phyloP scores from a whole-genome alignment of 306 rosid species.

The Fagus crenata region DNA sequence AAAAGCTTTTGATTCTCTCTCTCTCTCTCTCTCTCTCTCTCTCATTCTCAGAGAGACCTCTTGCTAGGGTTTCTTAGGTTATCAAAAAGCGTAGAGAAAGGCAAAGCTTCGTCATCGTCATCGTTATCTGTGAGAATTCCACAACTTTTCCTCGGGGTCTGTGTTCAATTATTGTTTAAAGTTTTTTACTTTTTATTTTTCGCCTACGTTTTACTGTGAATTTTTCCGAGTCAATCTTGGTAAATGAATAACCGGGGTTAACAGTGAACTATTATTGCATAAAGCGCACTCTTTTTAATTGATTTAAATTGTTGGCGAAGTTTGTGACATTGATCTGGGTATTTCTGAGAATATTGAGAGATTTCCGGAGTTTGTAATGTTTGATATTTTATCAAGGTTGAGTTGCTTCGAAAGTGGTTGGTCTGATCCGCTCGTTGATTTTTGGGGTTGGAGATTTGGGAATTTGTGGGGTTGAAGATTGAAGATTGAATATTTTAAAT shows the following conservation, averaged over 20 bases:
- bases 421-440: background rate
- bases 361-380: background rate
- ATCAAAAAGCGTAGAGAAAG: background rate
- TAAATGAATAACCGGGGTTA: constrained; percentile 12
- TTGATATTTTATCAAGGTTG: no score
- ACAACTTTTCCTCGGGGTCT: background rate
- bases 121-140: constrained; percentile 23
- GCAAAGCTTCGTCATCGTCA: constrained; percentile 13
- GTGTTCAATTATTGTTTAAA: background rate
- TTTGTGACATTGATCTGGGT: constrained; percentile 2
- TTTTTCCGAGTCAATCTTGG: constrained; percentile 6
- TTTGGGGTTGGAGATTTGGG: background rate
- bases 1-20: constrained; percentile 16
- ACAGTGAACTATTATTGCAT: constrained; percentile 23
- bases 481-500: background rate
- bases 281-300: background rate
- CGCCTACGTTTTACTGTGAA: no score
- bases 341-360: background rate
- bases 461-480: background rate
- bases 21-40: constrained; percentile 1
- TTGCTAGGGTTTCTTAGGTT: constrained; percentile 34
- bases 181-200: background rate
- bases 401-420: no score
- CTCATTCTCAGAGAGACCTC: background rate
- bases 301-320: no score